Percentiles rank a stretch among this genome's conserved stretches.
These are phyloP conservation scores for Dendrobium nobile DNA, from an alignment of 106 monocot genomes.

Conservation along the genomic window DNA sequence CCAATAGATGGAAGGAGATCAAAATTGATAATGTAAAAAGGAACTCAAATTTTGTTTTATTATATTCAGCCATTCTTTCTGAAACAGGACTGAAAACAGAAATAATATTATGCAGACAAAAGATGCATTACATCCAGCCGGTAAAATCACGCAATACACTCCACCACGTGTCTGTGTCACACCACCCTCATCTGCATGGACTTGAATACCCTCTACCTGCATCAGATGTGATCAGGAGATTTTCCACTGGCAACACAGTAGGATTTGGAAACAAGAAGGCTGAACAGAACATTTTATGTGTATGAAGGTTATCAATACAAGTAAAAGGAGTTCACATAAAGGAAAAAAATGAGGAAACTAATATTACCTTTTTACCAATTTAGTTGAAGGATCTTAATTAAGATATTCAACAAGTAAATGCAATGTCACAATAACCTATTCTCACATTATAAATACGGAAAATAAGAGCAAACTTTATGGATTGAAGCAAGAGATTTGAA, in stretches of 20 bases:
- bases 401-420: no score
- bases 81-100: conserved; percentile 4
- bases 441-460: no score
- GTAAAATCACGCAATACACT: conserved; percentile 91
- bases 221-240: not conserved
- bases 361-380: not conserved
- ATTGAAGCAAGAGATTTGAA: no score
- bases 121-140: conserved; percentile 86
- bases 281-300: not conserved
- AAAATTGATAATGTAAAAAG: not conserved
- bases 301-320: not conserved
- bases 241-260: not conserved
- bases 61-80: not conserved
- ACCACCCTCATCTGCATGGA: conserved; percentile 90
- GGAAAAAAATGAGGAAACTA: not conserved
- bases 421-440: no score
- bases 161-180: conserved; percentile 81
- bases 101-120: conserved; percentile 3
- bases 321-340: not conserved
- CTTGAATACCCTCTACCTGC: conserved; percentile 90
- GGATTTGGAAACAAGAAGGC: not conserved
- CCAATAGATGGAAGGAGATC: not conserved
- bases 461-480: no score
- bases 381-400: not conserved
- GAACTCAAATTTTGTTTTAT: not conserved